Evolutionary conservation across 1,139 yeast genomes (phyloP), one percentile per base, ranked within the genome.

Genomic region (Ogataea hybrid): DNA sequence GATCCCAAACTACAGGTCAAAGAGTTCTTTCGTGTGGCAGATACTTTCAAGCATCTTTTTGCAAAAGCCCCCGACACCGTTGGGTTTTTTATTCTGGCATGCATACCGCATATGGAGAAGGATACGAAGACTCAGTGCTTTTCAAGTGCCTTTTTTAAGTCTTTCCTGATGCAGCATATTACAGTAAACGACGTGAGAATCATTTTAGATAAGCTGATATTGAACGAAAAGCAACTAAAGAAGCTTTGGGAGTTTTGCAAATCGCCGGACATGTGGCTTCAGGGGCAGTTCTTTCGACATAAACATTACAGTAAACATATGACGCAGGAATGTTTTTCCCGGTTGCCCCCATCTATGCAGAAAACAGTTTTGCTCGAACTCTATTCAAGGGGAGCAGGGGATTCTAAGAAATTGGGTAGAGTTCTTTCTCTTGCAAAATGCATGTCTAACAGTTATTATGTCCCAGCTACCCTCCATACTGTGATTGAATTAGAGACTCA

Each of bases 161-260:
- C 41, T 5, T 8, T 10, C 10, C 12, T 38, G 6, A 11, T 14
- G 10, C 11, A 1, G 6, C 30, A n/a, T 23, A 18, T 31, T 6
- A 37, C 35, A n/a, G 14, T 29, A 3, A 37, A 15, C n/a, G 41
- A 37, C 15, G 11, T 37, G 10, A 18, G 41, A 20, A 10, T 32
- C 16, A 18, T 37, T 6, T 6, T 32, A 6, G 32, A 25, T 10
- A 23, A 27, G 12, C 12, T 37, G 4, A 20, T 10, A 5, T 3
- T 37, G 2, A 14, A 7, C 10, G 8, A 25, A 7, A 25, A 21
- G 5, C 10, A 31, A 15, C 15, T 25, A 5, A 9, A 12, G 3
- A 10, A 9, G n/a, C 28, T 37, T 11, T 37, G 35, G 35, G 32
- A 10, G 2, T 17, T 14, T 6, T 9, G 20, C 9, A 18, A 25